Conservation (phyloP, 441 rosid genomes). For the Daphne laureola region DNA sequence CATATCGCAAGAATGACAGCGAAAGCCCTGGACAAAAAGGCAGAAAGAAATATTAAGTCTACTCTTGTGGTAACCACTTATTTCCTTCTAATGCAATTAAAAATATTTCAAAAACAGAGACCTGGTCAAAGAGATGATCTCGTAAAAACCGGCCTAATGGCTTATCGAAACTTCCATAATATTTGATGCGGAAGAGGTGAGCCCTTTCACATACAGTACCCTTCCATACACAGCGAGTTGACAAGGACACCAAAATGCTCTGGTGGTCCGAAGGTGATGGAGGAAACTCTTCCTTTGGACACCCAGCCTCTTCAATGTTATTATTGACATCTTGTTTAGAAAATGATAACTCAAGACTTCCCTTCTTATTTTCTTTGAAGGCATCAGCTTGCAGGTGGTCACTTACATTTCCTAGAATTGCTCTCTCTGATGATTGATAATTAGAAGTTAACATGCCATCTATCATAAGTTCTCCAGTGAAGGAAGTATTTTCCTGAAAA, state of each 20-base stretch:
- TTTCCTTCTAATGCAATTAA: too few species aligned
- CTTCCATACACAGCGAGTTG: slow-evolving; percentile 74
- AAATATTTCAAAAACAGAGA: slow-evolving; percentile 15
- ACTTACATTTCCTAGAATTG: slow-evolving; percentile 23
- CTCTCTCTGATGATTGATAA: slow-evolving; percentile 22
- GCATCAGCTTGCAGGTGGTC: slow-evolving; percentile 18
- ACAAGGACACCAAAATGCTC: slow-evolving; percentile 71
- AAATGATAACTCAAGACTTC: slow-evolving; percentile 15
- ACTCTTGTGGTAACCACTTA: slow-evolving; percentile 3
- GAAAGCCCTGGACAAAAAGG: slow-evolving; percentile 33
- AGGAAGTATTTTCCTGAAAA: slow-evolving; percentile 19
- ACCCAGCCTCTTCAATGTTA: slow-evolving; percentile 39
- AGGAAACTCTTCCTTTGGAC: slow-evolving; percentile 61
- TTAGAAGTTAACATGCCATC: slow-evolving; percentile 20
- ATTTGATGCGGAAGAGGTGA: slow-evolving; percentile 65
- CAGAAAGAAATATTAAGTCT: slow-evolving; percentile 8
- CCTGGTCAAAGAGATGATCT: slow-evolving; percentile 73
- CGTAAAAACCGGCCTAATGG: slow-evolving; percentile 68
- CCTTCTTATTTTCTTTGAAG: slow-evolving; percentile 14
- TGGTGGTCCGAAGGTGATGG: slow-evolving; percentile 71
- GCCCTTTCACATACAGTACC: slow-evolving; percentile 68
- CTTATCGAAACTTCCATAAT: slow-evolving; percentile 70
- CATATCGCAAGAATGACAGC: slow-evolving; percentile 54
- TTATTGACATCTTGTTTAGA: slow-evolving; percentile 26
- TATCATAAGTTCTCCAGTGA: slow-evolving; percentile 23